Evolutionary conservation across 169 alveolate species (phyloP).

Genomic region (Cytauxzoon felis): DNA sequence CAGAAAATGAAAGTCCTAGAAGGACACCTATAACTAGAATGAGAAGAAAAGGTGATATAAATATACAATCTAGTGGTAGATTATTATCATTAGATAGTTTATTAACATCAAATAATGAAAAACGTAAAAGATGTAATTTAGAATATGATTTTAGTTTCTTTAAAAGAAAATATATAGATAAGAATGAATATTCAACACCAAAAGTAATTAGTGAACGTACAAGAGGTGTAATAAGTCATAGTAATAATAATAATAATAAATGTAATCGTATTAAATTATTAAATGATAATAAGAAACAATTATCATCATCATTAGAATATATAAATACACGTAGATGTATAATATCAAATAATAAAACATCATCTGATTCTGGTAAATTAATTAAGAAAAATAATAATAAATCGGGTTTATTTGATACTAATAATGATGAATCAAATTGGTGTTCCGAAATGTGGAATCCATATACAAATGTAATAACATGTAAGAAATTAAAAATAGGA

Average conservation of each 20-base stretch:
- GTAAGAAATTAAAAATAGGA: conserved; percentile 43
- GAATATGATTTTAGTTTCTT: neutral
- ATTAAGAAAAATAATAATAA: neutral
- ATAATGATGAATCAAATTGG: neutral
- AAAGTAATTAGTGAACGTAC: neutral
- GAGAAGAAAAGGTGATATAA: too few species aligned
- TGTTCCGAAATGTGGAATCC: conserved; percentile 42
- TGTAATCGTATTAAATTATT: neutral
- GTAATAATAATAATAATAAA: neutral
- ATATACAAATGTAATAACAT: conserved; percentile 37
- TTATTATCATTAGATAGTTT: too few species aligned
- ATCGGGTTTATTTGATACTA: neutral
- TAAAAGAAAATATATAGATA: neutral
- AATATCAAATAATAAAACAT: neutral
- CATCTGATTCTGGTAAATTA: neutral
- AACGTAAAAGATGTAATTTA: neutral
- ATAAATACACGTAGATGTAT: neutral
- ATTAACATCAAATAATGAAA: too few species aligned
- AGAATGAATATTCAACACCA: neutral
- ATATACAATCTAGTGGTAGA: too few species aligned
- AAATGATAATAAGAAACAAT: neutral
- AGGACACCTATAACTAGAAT: too few species aligned
- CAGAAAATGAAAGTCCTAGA: too few species aligned
- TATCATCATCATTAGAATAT: neutral
- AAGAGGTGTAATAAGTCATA: neutral